Conservation (phyloP, 495 filamentous ascomycete species). For the Podospora appendiculata region DNA sequence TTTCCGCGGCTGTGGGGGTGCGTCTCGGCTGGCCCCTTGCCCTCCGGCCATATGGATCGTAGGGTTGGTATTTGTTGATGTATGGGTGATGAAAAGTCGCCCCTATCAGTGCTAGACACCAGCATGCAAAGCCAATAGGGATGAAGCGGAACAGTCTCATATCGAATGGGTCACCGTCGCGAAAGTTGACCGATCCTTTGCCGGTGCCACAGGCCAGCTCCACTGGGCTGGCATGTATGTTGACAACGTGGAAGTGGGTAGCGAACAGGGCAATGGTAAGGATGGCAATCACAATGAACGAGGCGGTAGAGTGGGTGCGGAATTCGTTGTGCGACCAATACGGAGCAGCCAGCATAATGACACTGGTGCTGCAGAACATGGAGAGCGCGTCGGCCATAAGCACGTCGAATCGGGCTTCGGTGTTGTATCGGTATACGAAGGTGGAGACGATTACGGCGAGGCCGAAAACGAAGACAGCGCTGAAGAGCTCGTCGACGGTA, state of each 20-base stretch:
- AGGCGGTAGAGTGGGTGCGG: slow-evolving; percentile 4
- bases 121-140: slow-evolving; percentile 6
- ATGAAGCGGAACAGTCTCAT: slow-evolving; percentile 9
- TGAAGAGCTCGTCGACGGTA: slow-evolving; percentile 13
- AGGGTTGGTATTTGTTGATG: background rate
- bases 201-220: slow-evolving; percentile 10
- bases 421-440: slow-evolving; percentile 12
- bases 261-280: slow-evolving; percentile 10
- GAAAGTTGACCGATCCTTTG: background rate
- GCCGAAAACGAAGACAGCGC: slow-evolving; percentile 11
- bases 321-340: slow-evolving; percentile 13
- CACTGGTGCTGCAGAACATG: slow-evolving; percentile 11
- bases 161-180: slow-evolving; percentile 4
- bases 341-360: slow-evolving; percentile 10
- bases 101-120: slow-evolving; percentile 8
- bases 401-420: slow-evolving; percentile 14
- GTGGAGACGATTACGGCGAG: slow-evolving; percentile 11
- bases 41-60: background rate
- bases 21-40: background rate
- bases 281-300: slow-evolving; percentile 1
- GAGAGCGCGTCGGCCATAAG: slow-evolving; percentile 15
- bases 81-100: slow-evolving; percentile 8
- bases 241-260: slow-evolving; percentile 9
- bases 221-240: slow-evolving; percentile 7
- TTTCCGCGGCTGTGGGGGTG: background rate